Base-by-base conservation (phyloP, 2,329 filamentous ascomycete genomes). In the Fusarium solani-melongenae region DNA sequence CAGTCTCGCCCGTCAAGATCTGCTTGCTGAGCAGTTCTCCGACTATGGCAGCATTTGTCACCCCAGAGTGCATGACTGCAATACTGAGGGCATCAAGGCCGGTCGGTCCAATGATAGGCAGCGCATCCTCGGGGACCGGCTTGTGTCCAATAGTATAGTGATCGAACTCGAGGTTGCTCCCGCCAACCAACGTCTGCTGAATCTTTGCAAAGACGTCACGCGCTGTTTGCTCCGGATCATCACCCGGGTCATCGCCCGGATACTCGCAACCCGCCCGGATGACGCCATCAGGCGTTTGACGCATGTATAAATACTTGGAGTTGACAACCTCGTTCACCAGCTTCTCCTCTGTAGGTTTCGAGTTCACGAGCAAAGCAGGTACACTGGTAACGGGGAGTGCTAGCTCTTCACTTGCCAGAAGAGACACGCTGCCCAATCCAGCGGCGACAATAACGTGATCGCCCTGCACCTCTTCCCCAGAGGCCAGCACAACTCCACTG, bases 1-100 rank as follows among this genome's bases (percentile, higher is more conserved):
- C 53, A 27, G 53, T 38, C 53, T 57, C 53, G 5, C 53, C 53
- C 15, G 14, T 57, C 33, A 59, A 36, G 12, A 57, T 24, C 15
- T 72, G 64, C 5, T 59, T 59, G 14, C 67, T 74, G 6, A 74
- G 57, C 5, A 73, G 24, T n/a, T 72, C 36, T 31, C 71, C 71
- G 2, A 73, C 71, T 2, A 73, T 51, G 2, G 71, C 71, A 24
- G 71, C 71, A 6, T 73, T 73, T 0, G 71, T 74, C 1, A 74
- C 71, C 3, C 71, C 71, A 29, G 71, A 73, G 41, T 73, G 71
- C 71, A 73, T 73, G 4, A 62, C 71, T 2, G 71, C 71, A n/a
- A 73, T 17, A 38, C 38, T 73, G 3, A 73, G 20, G 5, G 36
- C 60, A 3, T 67, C 59, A 10, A 74, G 5, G 2, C 68, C 71